Evolutionary conservation across 2,329 filamentous ascomycete species (phyloP).

Genomic region (Incumbomyces delicatus): DNA sequence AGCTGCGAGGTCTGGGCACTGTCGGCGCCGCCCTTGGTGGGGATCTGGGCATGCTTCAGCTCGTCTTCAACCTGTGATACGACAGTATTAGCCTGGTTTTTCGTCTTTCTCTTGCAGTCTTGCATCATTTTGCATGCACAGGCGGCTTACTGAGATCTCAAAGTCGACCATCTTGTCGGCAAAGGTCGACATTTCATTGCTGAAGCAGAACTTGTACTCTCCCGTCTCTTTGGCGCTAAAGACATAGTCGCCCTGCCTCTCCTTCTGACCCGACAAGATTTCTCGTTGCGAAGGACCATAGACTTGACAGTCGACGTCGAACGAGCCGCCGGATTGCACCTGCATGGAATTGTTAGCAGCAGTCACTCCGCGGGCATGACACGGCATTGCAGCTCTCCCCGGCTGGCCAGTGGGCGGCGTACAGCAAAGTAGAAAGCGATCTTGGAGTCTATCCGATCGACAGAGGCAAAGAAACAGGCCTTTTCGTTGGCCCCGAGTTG

Average conservation of each 20-base stretch:
- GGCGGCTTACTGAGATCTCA: slow-evolving; percentile 69
- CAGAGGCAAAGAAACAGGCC: slow-evolving; percentile 84
- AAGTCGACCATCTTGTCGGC: slow-evolving; percentile 97
- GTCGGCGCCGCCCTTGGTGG: slow-evolving; percentile 76
- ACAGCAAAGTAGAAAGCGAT: slow-evolving; percentile 98
- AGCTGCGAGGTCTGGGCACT: slow-evolving; percentile 81
- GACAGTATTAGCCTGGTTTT: neutral
- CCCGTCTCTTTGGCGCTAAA: slow-evolving; percentile 83
- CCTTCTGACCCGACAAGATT: slow-evolving; percentile 79
- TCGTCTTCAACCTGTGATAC: slow-evolving; percentile 75
- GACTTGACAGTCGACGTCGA: slow-evolving; percentile 91
- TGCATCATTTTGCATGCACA: neutral
- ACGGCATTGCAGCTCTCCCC: neutral
- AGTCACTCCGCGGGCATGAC: too few species aligned
- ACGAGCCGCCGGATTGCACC: slow-evolving; percentile 97
- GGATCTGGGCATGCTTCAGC: slow-evolving; percentile 58
- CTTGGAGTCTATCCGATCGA: slow-evolving; percentile 72
- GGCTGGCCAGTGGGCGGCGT: slow-evolving; percentile 37
- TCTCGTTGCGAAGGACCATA: slow-evolving; percentile 69
- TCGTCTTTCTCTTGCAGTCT: neutral
- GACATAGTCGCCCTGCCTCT: slow-evolving; percentile 92
- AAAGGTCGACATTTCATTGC: slow-evolving; percentile 96
- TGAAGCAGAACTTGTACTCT: slow-evolving; percentile 96
- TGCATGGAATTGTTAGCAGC: slow-evolving; percentile 27
- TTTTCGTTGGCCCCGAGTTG: slow-evolving; percentile 82